Base-by-base conservation (phyloP, 108 stramenopile genomes). In the Thalassiosira profunda region DNA sequence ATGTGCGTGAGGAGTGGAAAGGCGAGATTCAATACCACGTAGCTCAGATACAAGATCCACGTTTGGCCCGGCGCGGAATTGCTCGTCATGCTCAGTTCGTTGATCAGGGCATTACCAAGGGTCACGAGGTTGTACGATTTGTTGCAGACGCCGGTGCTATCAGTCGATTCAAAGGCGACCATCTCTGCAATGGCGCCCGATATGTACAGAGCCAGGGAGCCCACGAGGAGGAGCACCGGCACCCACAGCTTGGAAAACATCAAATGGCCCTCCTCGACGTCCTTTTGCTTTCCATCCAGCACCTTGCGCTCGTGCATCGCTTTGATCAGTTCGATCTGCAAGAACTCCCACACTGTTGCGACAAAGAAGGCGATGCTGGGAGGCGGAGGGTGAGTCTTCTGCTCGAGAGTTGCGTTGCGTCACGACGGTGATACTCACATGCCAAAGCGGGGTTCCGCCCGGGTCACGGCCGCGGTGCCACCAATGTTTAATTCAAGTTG, bases 281-380 rank as follows among this genome's bases (percentile, higher is more conserved):
- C 26, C 43, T 6, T 36, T 43, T 34, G 7, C 24, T 28, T 26
- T 11, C 15, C 56, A 5, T 6, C 47, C n/a, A 42, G 23, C 4
- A 67, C 25, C 33, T 64, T 63, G 21, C 43, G 40, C 35, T 78
- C 81, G 44, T 79, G 59, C 77, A 74, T 70, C 15, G 17, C 45
- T 46, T 63, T 75, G 25, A 83, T 51, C 29, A 74, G 5, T 60
- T 83, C 82, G 54, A 83, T 75, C 45, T 83, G 76, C 35, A 74
- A 12, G 34, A 69, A 82, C 37, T 82, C 67, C 81, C 81, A 82
- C 0, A 82, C 38, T 4, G 81, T 82, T 12, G 81, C 76, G 17
- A 78, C 10, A 29, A 82, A 67, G 41, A 82, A 82, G 0, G 80
- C 51, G n/a, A n/a, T n/a, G n/a, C 51, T 52, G 17, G 10, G 23